These are phyloP conservation scores for Beauveria sp. DNA, from an alignment of 2,329 filamentous ascomycete genomes.

Conservation along the genomic window DNA sequence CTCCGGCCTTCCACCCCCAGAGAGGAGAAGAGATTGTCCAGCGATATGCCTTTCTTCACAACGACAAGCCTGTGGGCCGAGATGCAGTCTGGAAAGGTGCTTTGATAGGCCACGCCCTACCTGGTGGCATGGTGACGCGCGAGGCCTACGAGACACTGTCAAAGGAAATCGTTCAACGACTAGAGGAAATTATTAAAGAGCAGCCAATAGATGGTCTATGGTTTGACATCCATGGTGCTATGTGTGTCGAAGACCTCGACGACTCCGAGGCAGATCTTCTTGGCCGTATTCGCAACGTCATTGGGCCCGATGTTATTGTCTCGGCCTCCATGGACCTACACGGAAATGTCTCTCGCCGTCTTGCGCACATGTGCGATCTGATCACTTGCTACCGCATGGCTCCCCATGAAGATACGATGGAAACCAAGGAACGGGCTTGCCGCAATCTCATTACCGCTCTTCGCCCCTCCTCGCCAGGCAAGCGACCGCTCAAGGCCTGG, in stretches of 20 bases:
- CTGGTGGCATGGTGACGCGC: conserved; percentile 40
- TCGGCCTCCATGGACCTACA: conserved; percentile 50
- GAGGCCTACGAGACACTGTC: conserved; percentile 38
- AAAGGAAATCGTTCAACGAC: conserved; percentile 31
- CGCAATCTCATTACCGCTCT: conserved; percentile 38
- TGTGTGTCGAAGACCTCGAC: conserved; percentile 42
- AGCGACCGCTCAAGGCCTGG: conserved; percentile 43
- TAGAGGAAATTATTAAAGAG: conserved; percentile 27
- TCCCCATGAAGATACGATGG: conserved; percentile 41
- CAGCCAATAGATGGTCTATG: conserved; percentile 39
- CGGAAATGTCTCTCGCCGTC: conserved; percentile 42
- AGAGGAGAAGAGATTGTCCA: conserved; percentile 35
- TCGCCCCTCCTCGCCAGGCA: conserved; percentile 14
- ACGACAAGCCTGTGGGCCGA: conserved; percentile 31
- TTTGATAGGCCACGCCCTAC: conserved; percentile 43
- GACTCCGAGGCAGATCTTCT: conserved; percentile 42
- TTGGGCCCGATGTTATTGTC: conserved; percentile 38
- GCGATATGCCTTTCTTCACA: conserved; percentile 37
- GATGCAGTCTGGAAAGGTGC: conserved; percentile 42
- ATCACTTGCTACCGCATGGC: conserved; percentile 47
- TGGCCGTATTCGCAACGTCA: conserved; percentile 33
- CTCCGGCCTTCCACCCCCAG: conserved; percentile 41
- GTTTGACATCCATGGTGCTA: conserved; percentile 50
- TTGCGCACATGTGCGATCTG: conserved; percentile 42
- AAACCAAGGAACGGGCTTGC: conserved; percentile 45